Conservation (phyloP, 768 basidiomycete species). For the Suillus plorans region DNA sequence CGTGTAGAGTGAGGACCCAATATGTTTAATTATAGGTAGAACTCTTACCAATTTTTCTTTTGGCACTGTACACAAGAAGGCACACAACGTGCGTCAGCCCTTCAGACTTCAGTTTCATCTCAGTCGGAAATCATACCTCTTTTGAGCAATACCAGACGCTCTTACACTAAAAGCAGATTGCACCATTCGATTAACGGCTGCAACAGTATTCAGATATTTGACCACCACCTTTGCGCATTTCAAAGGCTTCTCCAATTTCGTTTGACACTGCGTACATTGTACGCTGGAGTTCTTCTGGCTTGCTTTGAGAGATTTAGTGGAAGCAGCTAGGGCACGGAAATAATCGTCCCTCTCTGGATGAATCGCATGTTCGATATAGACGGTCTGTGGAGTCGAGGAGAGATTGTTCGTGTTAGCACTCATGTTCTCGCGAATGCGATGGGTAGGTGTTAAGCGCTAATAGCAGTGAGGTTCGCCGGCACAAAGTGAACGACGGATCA, state of each 20-base stretch:
- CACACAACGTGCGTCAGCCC: too few species aligned
- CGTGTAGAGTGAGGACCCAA: neutral
- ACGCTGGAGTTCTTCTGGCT: neutral
- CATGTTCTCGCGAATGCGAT: neutral
- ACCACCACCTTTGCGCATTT: constrained; percentile 12
- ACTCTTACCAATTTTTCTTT: constrained; percentile 16
- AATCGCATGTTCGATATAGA: neutral
- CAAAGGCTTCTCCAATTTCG: constrained; percentile 6
- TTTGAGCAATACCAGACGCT: constrained; percentile 22
- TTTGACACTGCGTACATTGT: constrained; percentile 17
- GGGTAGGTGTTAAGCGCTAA: too few species aligned
- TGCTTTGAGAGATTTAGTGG: neutral
- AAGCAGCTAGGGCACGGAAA: neutral
- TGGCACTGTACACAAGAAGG: constrained; percentile 9
- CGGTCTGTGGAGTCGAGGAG: neutral
- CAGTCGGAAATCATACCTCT: neutral
- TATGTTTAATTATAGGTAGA: neutral
- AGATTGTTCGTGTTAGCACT: neutral
- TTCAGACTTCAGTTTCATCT: neutral
- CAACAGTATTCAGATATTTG: neutral
- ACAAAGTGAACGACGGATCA: too few species aligned
- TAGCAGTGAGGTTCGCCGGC: too few species aligned
- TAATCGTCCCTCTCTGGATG: neutral
- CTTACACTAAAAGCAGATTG: constrained; percentile 12
- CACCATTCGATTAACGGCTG: neutral